Percentiles rank a stretch among this genome's conserved stretches.
Conservation (phyloP, 176 grass and related monocot genomes). For the Oryza officinalis region DNA sequence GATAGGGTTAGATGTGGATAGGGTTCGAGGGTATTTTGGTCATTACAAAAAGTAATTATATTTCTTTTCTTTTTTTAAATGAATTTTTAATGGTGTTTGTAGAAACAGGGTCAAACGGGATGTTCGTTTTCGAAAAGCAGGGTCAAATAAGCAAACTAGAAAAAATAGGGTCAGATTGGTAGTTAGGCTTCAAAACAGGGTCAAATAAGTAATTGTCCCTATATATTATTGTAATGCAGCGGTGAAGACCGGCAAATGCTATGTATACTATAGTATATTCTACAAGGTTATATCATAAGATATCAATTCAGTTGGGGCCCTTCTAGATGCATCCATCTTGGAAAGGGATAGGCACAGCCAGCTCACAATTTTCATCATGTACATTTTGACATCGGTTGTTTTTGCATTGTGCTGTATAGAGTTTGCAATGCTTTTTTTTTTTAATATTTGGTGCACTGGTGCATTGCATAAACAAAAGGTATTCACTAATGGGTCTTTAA, state of each 20-base stretch:
- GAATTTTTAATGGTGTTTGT: no score
- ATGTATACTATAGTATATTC: not conserved
- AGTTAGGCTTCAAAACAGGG: no score
- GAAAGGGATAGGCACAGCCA: conserved; percentile 17
- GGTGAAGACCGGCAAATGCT: conserved; percentile 31
- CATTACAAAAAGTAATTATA: no score
- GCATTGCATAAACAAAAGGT: not conserved
- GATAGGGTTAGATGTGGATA: no score
- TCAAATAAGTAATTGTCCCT: no score
- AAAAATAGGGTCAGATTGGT: no score
- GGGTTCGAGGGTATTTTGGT: no score
- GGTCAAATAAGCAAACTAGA: no score
- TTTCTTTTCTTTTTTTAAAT: no score
- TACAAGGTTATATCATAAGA: not conserved
- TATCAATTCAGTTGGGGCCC: not conserved
- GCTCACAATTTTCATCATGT: not conserved
- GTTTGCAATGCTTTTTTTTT: not conserved
- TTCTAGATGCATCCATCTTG: conserved; percentile 45
- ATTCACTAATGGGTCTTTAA: not conserved
- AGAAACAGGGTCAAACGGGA: no score
- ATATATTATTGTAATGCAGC: conserved; percentile 33
- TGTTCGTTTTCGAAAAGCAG: no score
- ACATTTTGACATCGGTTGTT: not conserved
- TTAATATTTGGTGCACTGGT: not conserved
- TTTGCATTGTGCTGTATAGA: not conserved